Conservation (phyloP, 2,329 filamentous ascomycete genomes). For the Xylariaceae sp. region DNA sequence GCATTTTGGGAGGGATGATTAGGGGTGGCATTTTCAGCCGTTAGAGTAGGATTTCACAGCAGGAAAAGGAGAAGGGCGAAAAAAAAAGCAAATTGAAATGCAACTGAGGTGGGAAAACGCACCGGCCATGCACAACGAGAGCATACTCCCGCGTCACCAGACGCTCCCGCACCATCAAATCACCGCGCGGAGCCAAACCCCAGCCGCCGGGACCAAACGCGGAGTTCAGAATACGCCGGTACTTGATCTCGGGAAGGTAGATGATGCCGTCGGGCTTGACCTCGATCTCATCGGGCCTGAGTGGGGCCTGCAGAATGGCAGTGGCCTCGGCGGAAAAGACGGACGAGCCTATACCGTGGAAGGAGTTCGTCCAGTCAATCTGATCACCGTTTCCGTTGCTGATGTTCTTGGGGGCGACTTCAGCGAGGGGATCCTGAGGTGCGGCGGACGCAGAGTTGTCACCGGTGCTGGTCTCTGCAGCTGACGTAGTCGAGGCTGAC, state of each 20-base stretch:
- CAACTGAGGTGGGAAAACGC: conserved; percentile 32
- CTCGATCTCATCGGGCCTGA: conserved; percentile 75
- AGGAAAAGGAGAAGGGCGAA: too few relatives aligned
- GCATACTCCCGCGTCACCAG: conserved; percentile 87
- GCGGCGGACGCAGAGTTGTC: conserved; percentile 27
- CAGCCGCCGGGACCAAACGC: conserved; percentile 94
- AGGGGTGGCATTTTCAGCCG: neutral
- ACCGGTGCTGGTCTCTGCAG: neutral
- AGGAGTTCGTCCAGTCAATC: conserved; percentile 77
- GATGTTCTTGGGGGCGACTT: conserved; percentile 18
- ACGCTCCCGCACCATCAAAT: conserved; percentile 77
- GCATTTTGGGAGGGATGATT: neutral
- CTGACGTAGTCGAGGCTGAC: conserved; percentile 10
- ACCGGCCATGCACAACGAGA: conserved; percentile 82
- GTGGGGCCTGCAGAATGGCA: conserved; percentile 60
- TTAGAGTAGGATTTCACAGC: too few relatives aligned
- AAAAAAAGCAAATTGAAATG: neutral
- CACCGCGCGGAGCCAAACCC: conserved; percentile 84
- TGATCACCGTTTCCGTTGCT: conserved; percentile 11
- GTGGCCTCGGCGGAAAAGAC: conserved; percentile 67
- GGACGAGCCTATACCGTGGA: conserved; percentile 66
- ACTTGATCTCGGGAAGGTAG: conserved; percentile 97
- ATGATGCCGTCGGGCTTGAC: conserved; percentile 96
- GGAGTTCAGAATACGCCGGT: conserved; percentile 79
- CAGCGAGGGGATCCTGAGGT: conserved; percentile 28